Conservation (phyloP, 176 grass and related monocot species). For the Coix lacrymajobi region DNA sequence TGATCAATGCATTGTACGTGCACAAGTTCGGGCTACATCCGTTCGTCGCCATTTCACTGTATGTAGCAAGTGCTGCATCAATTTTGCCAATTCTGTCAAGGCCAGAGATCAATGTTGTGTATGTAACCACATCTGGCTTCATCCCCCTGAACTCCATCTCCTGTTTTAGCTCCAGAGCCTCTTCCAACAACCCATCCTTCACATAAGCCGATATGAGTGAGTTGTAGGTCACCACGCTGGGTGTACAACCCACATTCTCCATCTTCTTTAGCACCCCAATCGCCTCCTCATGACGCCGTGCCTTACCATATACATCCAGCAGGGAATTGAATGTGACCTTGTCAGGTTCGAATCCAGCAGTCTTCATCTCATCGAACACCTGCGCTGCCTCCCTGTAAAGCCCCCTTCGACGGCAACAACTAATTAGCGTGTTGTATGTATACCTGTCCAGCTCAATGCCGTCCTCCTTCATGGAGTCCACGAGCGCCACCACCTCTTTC, state of each 20-base stretch:
- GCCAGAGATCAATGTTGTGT: constrained; percentile 86
- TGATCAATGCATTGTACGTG: constrained; percentile 86
- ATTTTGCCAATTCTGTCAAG: constrained; percentile 73
- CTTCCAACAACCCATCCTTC: constrained; percentile 70
- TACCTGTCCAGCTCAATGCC: constrained; percentile 59
- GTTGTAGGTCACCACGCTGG: constrained; percentile 76
- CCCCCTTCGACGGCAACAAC: constrained; percentile 63
- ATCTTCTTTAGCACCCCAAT: constrained; percentile 58
- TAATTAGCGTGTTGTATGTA: constrained; percentile 88
- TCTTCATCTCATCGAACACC: constrained; percentile 73
- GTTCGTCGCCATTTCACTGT: constrained; percentile 61
- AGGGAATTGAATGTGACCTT: constrained; percentile 82
- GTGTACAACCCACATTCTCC: constrained; percentile 54
- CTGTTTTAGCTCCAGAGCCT: constrained; percentile 59
- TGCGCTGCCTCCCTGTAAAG: constrained; percentile 54
- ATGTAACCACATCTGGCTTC: constrained; percentile 79
- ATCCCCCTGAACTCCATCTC: constrained; percentile 75
- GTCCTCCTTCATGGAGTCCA: constrained; percentile 63
- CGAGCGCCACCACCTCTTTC: constrained; percentile 58
- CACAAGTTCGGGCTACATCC: constrained; percentile 78
- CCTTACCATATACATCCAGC: constrained; percentile 87
- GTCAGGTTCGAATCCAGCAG: constrained; percentile 55
- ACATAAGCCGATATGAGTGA: constrained; percentile 70
- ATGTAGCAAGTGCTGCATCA: constrained; percentile 50
- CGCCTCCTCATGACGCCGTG: constrained; percentile 52